A percentile compares a stretch with the other conserved stretches of the same genome.
Evolutionary conservation across 805 yeast species (phyloP).

Genomic region (Yarrowia osloensis): DNA sequence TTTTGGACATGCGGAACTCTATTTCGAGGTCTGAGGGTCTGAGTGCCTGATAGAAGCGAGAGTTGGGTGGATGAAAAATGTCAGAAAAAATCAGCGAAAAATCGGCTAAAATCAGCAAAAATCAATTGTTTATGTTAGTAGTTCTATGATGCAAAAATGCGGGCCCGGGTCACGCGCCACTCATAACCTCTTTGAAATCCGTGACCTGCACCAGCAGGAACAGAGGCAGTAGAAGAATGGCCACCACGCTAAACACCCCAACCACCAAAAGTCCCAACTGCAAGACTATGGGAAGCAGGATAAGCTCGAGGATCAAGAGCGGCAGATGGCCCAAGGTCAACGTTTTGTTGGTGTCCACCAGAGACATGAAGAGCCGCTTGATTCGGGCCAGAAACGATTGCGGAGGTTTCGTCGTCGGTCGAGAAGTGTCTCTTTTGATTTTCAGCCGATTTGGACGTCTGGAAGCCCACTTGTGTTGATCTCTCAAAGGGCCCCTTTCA

Average conservation of each 20-base stretch:
- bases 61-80: not conserved
- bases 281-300: slow-evolving; percentile 10
- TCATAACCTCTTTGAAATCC: not conserved
- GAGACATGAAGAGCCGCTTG: not conserved
- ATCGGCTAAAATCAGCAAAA: no score
- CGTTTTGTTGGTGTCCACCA: not conserved
- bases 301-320: slow-evolving; percentile 1
- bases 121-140: not conserved
- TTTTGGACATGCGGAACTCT: slow-evolving; percentile 20
- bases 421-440: not conserved
- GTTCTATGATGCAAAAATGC: slow-evolving; percentile 4
- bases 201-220: not conserved
- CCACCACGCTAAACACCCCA: not conserved
- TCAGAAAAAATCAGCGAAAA: not conserved
- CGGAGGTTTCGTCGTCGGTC: not conserved
- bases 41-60: no score
- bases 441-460: not conserved
- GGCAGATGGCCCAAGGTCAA: not conserved
- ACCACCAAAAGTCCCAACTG: slow-evolving; percentile 21
- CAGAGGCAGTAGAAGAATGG: not conserved
- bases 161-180: not conserved
- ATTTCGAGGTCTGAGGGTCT: not conserved
- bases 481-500: not conserved
- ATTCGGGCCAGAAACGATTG: not conserved
- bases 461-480: not conserved